Conservation (phyloP, 768 basidiomycete genomes). For the Suillus paluster region DNA sequence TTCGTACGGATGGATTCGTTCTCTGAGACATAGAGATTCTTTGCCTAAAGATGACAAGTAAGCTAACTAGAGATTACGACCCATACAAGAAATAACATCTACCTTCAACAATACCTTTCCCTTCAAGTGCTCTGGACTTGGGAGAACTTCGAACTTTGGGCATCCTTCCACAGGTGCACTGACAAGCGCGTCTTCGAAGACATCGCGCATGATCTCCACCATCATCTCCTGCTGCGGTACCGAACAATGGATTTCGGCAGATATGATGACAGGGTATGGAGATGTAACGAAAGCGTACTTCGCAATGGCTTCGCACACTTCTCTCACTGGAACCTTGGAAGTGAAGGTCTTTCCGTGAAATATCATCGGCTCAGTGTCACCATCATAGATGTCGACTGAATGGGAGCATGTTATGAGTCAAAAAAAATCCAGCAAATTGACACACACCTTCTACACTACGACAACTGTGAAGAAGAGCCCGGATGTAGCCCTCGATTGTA, state of each 20-base stretch:
- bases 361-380: conserved; percentile 81
- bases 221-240: conserved; percentile 80
- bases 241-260: conserved; percentile 89
- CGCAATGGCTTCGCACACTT: conserved; percentile 80
- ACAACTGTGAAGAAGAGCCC: conserved; percentile 87
- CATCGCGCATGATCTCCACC: conserved; percentile 70
- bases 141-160: conserved; percentile 57
- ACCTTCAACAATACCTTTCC: conserved; percentile 86
- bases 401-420: not conserved
- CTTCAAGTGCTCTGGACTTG: conserved; percentile 85
- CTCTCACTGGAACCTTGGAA: conserved; percentile 77
- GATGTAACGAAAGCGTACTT: conserved; percentile 92
- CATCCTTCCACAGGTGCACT: conserved; percentile 51
- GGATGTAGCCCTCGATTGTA: conserved; percentile 91
- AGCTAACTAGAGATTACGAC: not conserved
- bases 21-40: conserved; percentile 68
- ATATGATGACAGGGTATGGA: conserved; percentile 91
- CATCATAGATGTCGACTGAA: conserved; percentile 91
- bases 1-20: conserved; percentile 38
- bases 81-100: conserved; percentile 15
- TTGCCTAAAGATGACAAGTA: conserved; percentile 52
- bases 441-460: conserved; percentile 92
- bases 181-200: conserved; percentile 60
- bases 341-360: conserved; percentile 92
- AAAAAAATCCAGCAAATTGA: not conserved